Evolutionary conservation across 345 rosid species (phyloP).

Genomic region (Salix koriyanagi): DNA sequence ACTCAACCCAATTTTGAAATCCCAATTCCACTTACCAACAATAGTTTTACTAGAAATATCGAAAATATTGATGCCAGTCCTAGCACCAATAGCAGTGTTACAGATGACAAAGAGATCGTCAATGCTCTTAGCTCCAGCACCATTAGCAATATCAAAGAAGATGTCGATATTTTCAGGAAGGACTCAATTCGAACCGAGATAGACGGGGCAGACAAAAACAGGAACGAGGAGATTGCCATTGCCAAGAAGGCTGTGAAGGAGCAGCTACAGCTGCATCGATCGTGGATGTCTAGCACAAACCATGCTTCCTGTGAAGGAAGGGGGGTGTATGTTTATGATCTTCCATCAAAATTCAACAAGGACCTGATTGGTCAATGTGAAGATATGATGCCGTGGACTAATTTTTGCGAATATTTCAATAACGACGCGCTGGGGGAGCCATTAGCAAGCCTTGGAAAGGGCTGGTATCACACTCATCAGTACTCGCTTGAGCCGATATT

Average conservation of each 20-base stretch:
- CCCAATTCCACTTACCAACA: conserved; percentile 26
- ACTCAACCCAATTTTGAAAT: conserved; percentile 47
- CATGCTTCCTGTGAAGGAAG: conserved; percentile 41
- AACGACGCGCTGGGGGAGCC: conserved; percentile 64
- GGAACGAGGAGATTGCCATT: conserved; percentile 29
- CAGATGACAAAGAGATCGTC: not conserved
- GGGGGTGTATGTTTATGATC: conserved; percentile 65
- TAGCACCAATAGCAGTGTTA: not conserved
- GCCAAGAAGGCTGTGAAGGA: conserved; percentile 41
- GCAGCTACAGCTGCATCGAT: conserved; percentile 54
- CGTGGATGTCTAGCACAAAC: conserved; percentile 38
- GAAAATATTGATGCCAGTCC: not conserved
- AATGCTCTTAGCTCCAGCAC: not conserved
- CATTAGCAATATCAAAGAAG: conserved; percentile 1
- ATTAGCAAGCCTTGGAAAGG: conserved; percentile 51
- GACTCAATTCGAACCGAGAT: not conserved
- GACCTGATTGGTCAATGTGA: conserved; percentile 66
- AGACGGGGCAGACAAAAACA: not conserved
- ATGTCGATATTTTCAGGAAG: conserved; percentile 14
- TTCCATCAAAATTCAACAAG: conserved; percentile 75
- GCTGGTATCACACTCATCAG: conserved; percentile 70
- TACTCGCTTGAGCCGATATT: conserved; percentile 75
- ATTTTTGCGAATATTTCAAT: conserved; percentile 51
- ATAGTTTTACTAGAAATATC: conserved; percentile 8
- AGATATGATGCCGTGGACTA: conserved; percentile 73